Conservation (phyloP, 441 rosid species). For the Raphanus hybrid region DNA sequence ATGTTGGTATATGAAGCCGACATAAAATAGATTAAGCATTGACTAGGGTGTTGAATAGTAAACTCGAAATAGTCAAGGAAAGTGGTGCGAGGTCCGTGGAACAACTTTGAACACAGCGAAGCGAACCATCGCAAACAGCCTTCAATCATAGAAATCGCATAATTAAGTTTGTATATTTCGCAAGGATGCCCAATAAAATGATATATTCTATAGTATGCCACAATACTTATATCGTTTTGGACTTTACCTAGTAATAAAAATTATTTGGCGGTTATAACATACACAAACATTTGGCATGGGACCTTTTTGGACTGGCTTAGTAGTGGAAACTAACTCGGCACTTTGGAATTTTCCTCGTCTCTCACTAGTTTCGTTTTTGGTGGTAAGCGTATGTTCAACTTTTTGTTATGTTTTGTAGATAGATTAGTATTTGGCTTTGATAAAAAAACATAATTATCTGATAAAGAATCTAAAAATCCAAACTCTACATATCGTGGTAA, state of each 20-base stretch:
- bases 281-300: constrained; percentile 21
- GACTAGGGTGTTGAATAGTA: constrained; percentile 3
- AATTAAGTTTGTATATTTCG: too few species aligned
- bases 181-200: background rate
- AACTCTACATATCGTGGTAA: too few species aligned
- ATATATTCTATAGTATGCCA: background rate
- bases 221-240: background rate
- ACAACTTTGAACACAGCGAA: too few species aligned
- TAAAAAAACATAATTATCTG: too few species aligned
- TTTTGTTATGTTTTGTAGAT: background rate
- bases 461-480: too few species aligned
- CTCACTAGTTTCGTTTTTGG: background rate
- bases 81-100: too few species aligned
- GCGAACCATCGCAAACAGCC: too few species aligned
- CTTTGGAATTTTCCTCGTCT: background rate
- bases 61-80: constrained; percentile 9
- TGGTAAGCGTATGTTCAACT: background rate
- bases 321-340: constrained; percentile 11
- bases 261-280: background rate
- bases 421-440: too few species aligned
- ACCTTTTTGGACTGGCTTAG: background rate
- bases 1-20: background rate
- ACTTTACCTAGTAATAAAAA: background rate
- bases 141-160: too few species aligned
- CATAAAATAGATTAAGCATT: constrained; percentile 5